Base-by-base conservation (phyloP, 2,329 filamentous ascomycete species). In the Hypoxylon sp. region DNA sequence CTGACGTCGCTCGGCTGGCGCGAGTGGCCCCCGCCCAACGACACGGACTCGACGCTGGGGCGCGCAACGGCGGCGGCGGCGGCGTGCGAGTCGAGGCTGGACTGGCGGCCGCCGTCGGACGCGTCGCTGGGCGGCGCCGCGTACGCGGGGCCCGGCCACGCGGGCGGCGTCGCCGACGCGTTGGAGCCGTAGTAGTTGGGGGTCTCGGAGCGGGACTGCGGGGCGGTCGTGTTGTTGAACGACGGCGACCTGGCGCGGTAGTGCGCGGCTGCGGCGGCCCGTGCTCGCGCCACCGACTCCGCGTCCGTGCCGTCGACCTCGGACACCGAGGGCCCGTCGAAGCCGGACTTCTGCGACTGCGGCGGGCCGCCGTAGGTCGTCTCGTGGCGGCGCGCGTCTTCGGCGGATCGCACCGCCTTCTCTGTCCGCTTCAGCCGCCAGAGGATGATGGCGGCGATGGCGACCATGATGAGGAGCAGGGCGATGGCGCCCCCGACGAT, bases 401-500 rank as follows among this genome's bases (percentile, higher is more conserved):
- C 69, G 21, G 70, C 72, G 42, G n/a, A n/a, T n/a, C 75, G 70
- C 6, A 78, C 73, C 5, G 73, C 74, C 23, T 70, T 72, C 63
- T 79, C 75, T 17, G 81, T 77, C 37, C 72, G 76, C 55, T 77
- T 82, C 13, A 86, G 75, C 8, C 78, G 79, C 1, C 79, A 75
- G 41, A 86, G 74, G 42, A 86, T 78, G 45, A 83, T 70, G 57
- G 75, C 79, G 2, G 81, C 74, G 0, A 77, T 77, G 2, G 76
- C 71, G 4, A 85, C 33, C 9, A 85, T 74, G 21, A 79, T 72
- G 1, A 82, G 52, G 2, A 86, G 71, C 9, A 86, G 67, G 0
- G 74, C 76, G 2, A 82, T 72, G 10, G 78, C 79, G 1, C 81
- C 83, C 2, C 77, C 80, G 27, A 86, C 75, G 18, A 86, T 83